A percentile compares a stretch with the other conserved stretches of the same genome.
Evolutionary conservation across 768 basidiomycete species (phyloP).

Genomic region (Tulasnella sp.): DNA sequence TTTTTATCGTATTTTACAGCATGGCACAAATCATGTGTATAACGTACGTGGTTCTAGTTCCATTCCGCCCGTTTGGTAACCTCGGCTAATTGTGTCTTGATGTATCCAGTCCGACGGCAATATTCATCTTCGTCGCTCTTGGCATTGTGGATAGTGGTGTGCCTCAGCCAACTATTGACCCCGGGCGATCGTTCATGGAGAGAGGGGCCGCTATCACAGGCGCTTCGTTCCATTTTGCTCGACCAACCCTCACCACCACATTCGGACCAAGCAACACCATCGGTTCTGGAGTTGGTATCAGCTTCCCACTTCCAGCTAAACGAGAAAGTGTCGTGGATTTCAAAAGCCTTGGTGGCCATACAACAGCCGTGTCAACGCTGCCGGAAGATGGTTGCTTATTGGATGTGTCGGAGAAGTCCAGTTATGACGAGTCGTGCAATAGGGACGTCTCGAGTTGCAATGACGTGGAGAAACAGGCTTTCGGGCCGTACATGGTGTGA

Average conservation of each 20-base stretch:
- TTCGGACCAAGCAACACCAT: slow-evolving; percentile 14
- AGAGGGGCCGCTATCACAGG: slow-evolving; percentile 13
- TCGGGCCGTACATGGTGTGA: neutral
- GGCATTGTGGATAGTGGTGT: slow-evolving; percentile 17
- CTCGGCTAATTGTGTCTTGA: neutral
- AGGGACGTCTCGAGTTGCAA: neutral
- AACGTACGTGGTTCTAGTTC: slow-evolving; percentile 6
- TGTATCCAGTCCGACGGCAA: slow-evolving; percentile 21
- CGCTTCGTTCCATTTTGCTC: slow-evolving; percentile 31
- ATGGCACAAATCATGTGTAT: slow-evolving; percentile 33
- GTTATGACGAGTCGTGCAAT: neutral
- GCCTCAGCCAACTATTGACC: neutral
- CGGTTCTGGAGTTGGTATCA: slow-evolving; percentile 1
- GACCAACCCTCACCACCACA: slow-evolving; percentile 19
- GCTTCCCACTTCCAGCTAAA: neutral
- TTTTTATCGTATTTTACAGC: slow-evolving; percentile 28
- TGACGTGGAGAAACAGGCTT: neutral
- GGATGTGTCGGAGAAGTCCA: slow-evolving; percentile 9
- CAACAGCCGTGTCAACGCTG: neutral
- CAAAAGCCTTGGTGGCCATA: neutral
- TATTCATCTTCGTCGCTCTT: slow-evolving; percentile 31
- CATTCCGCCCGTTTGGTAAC: neutral
- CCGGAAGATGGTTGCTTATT: neutral
- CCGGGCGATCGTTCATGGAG: neutral
- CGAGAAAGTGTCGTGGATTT: slow-evolving; percentile 25